These are phyloP conservation scores for Helicostylum pulchrum DNA, from an alignment of 192 early-diverging fungal species.

Conservation along the genomic window DNA sequence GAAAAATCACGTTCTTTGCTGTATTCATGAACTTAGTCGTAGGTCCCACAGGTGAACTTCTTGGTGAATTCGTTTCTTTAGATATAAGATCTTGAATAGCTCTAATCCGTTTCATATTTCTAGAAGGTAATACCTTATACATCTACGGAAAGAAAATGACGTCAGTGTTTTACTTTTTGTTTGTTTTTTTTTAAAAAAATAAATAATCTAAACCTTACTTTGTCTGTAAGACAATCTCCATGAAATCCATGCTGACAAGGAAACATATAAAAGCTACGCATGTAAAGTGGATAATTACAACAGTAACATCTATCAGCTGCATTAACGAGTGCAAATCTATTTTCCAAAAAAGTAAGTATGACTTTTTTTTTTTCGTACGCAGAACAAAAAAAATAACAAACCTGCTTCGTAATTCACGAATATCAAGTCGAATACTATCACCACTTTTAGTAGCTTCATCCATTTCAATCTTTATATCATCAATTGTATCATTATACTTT, in stretches of 20 bases:
- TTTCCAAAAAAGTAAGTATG: neutral
- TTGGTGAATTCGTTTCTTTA: constrained; percentile 10
- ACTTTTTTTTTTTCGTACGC: neutral
- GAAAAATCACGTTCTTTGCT: constrained; percentile 47
- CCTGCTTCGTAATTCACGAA: constrained; percentile 73
- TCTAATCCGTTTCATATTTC: constrained; percentile 8
- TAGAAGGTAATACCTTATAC: constrained; percentile 12
- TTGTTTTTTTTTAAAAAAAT: neutral
- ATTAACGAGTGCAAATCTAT: constrained; percentile 62
- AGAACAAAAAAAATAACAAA: neutral
- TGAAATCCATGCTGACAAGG: constrained; percentile 96
- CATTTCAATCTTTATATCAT: constrained; percentile 88
- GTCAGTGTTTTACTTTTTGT: neutral
- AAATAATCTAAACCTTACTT: constrained; percentile 41
- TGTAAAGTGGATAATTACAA: constrained; percentile 76
- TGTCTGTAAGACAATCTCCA: constrained; percentile 81
- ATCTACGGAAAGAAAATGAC: constrained; percentile 1
- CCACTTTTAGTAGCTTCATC: constrained; percentile 92
- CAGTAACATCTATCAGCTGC: constrained; percentile 74
- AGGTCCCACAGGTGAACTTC: constrained; percentile 15
- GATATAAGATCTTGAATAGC: constrained; percentile 3
- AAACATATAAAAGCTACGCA: constrained; percentile 90
- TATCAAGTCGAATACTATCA: constrained; percentile 89
- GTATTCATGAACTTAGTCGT: constrained; percentile 31
- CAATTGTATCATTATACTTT: constrained; percentile 88